phyloP scores from a whole-genome alignment of 2,329 filamentous ascomycete species.

The Dichotomopilus funicola region DNA sequence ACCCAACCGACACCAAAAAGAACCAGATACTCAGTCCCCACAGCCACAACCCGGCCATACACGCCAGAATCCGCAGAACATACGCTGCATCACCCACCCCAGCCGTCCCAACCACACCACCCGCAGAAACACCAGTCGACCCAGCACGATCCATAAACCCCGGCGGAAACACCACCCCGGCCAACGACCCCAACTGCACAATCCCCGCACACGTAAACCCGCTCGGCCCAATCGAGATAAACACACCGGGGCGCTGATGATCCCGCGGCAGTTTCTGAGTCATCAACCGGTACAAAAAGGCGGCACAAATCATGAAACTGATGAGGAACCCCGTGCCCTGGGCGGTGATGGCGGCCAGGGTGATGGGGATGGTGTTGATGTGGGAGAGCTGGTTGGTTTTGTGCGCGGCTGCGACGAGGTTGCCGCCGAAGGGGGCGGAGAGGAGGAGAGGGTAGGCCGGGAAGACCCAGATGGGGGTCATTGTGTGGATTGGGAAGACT shows the following conservation, averaged over 20 bases:
- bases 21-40: conserved; percentile 80
- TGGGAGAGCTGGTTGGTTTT: conserved; percentile 21
- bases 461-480: conserved; percentile 87
- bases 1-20: conserved; percentile 72
- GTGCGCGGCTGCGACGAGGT: conserved; percentile 40
- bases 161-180: conserved; percentile 34
- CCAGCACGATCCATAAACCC: conserved; percentile 25
- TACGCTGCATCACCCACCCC: conserved; percentile 32
- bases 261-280: conserved; percentile 78
- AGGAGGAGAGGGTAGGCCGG: conserved; percentile 77
- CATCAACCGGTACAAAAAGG: conserved; percentile 82
- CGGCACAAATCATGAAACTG: conserved; percentile 72
- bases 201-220: conserved; percentile 48
- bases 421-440: conserved; percentile 65
- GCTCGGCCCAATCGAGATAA: conserved; percentile 73
- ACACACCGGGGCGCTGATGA: conserved; percentile 72
- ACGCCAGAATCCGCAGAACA: conserved; percentile 41
- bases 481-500: conserved; percentile 63
- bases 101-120: too few species aligned
- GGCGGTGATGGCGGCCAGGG: conserved; percentile 42
- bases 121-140: too few species aligned
- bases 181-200: conserved; percentile 41
- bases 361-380: conserved; percentile 41
- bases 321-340: conserved; percentile 53
- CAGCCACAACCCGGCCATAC: conserved; percentile 68